Base-by-base conservation (phyloP, 192 early-diverging fungal species). In the Spizellomyces sp. region DNA sequence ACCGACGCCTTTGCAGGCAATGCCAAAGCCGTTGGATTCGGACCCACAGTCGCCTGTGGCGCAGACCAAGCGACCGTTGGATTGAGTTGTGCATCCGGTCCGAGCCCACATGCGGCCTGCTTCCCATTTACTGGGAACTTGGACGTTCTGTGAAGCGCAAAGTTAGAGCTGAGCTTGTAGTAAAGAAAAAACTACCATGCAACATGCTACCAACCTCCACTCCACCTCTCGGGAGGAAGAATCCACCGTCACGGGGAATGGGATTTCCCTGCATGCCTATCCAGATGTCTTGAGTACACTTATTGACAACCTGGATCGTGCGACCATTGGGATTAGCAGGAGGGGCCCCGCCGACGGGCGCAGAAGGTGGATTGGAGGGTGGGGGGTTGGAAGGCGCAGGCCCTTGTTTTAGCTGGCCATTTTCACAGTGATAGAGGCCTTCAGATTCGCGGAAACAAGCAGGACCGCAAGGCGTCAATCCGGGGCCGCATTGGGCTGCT, bases 21-120 rank as follows among this genome's bases (percentile, higher is more conserved):
- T 59, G 42, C 75, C 77, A 54, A 60, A 78, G 19, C 58, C 52
- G 48, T 76, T 76, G 45, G 1, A 5, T 17, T 17, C 22, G 12
- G 63, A 44, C 9, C 75, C 75, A 57, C 75, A 77, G 66, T 74
- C 64, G 14, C 75, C 75, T 9, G 75, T 75, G 8, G 22, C 62
- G 64, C 75, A 77, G 12, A 66, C 22, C 45, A 76, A 17, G 9
- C 60, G 66, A 41, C 75, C 70, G 19, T 48, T 48, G 9, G 45
- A 21, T 45, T 45, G 17, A 1, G 27, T n/a, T 52, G 43, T 15
- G 63, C 75, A 77, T 50, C 27, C 64, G 7, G 75, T 74, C 14
- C 75, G 48, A 2, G 64, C 50, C 75, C 75, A 77, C 48, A 77
- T 61, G 12, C 75, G 62, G 4, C 56, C 75, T 12, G 74, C 58